phyloP scores from a whole-genome alignment of 2,329 filamentous ascomycete species.

The Pezicula carpinea region DNA sequence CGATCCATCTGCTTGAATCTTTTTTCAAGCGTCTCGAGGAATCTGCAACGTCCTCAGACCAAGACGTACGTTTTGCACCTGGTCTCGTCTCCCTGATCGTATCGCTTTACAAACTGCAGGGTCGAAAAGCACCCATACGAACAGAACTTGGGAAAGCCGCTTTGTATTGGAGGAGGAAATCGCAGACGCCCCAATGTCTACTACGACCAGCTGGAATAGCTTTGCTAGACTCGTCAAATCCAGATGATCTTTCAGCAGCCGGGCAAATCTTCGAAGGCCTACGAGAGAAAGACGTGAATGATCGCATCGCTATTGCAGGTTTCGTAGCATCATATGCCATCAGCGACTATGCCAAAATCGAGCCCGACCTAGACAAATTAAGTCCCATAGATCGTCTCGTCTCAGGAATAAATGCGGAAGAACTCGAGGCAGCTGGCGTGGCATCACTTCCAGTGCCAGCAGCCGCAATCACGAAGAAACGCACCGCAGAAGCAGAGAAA shows the following conservation, averaged over 20 bases:
- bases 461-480: conserved; percentile 41
- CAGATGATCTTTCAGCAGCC: conserved; percentile 64
- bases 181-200: conserved; percentile 56
- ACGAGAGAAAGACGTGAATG: conserved; percentile 58
- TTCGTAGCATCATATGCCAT: conserved; percentile 79
- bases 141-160: conserved; percentile 74
- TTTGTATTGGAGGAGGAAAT: conserved; percentile 69
- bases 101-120: conserved; percentile 71
- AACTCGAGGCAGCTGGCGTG: conserved; percentile 64
- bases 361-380: conserved; percentile 51
- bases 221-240: conserved; percentile 69
- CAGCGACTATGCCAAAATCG: conserved; percentile 49
- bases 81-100: conserved; percentile 78
- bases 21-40: conserved; percentile 71
- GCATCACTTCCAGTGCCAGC: conserved; percentile 40
- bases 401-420: conserved; percentile 52
- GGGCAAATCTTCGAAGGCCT: conserved; percentile 75
- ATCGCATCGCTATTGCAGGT: conserved; percentile 71
- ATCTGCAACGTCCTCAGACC: conserved; percentile 48
- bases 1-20: conserved; percentile 68
- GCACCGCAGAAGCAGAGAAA: conserved; percentile 39
- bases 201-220: conserved; percentile 78
- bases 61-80: conserved; percentile 74
- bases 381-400: conserved; percentile 60
- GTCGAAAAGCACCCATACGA: conserved; percentile 67